Evolutionary conservation across 805 yeast species (phyloP), one percentile per base, ranked within the genome.

Genomic region (Candida saitoana): DNA sequence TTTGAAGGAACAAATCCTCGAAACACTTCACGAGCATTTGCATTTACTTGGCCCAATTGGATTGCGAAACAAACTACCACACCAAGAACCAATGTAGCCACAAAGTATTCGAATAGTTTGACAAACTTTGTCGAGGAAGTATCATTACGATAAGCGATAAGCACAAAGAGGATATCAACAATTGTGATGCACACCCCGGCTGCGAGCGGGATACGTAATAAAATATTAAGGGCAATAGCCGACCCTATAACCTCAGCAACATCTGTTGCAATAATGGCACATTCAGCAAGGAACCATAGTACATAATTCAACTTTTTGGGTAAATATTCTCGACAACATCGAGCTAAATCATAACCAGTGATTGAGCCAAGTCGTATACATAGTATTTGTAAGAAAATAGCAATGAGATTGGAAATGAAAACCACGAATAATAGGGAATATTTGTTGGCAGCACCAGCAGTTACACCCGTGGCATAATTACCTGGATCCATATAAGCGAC

Each of bases 401-500:
- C 79, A 18, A 73, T 68, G 14, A 70, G 29, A 46, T 69, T 72
- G 33, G 77, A 67, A 16, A 71, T 41, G 3, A 73, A 53, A 34
- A 71, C 69, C 40, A 73, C 57, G 44, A 70, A 72, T 18, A 73
- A 56, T 32, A 73, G 57, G 8, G 76, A 62, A 49, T 56, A 73
- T 45, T 56, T 50, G 47, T 73, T 71, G 19, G 65, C 50, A 1
- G 79, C 71, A 44, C 79, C 79, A 3, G 76, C 77, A 8, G 69
- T 59, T 33, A 70, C 57, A 43, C 73, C 74, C 1, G 78, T 72
- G 19, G 77, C 71, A 47, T 73, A 71, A 48, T 73, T 73, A 52
- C 79, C 79, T 9, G 79, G 79, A 49, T 73, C 79, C 73, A 73
- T 72, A 49, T 73, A 73, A 2, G 77, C 76, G 30, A 73, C 78